These are phyloP conservation scores for Hymenotorrendiella dingleyae DNA, from an alignment of 2,329 filamentous ascomycete genomes.

Conservation along the genomic window DNA sequence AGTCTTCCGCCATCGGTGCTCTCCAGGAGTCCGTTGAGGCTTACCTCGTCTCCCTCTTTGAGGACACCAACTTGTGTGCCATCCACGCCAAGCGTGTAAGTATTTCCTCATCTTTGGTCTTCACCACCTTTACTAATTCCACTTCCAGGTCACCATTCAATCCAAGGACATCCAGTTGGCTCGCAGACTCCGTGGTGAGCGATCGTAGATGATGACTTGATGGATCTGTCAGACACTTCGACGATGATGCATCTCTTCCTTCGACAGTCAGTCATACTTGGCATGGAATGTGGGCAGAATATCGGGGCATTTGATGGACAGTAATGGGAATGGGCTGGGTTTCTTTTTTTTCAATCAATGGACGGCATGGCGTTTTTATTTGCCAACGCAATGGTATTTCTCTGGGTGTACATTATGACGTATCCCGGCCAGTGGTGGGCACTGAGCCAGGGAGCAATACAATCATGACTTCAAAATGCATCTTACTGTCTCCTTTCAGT, in stretches of 20 bases:
- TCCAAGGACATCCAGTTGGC: conserved; percentile 25
- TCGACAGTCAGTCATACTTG: conserved; percentile 3
- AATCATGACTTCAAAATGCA: conserved; percentile 14
- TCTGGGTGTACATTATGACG: conserved; percentile 26
- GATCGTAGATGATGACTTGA: conserved; percentile 55
- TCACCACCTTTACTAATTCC: not conserved
- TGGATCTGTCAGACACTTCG: not conserved
- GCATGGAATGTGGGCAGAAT: conserved; percentile 5
- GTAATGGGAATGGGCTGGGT: conserved; percentile 26
- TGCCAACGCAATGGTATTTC: conserved; percentile 13
- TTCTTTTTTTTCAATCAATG: conserved; percentile 20
- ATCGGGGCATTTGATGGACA: conserved; percentile 15
- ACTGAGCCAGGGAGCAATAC: conserved; percentile 22
- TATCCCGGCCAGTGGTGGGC: conserved; percentile 24
- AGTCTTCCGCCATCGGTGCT: conserved; percentile 94
- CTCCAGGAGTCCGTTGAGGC: conserved; percentile 98
- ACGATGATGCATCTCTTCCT: not conserved
- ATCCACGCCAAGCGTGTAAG: conserved; percentile 96
- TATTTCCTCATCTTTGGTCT: not conserved
- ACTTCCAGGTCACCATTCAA: conserved; percentile 64
- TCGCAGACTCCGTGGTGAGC: conserved; percentile 89
- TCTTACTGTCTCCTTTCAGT: not conserved
- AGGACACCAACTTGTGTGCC: conserved; percentile 97
- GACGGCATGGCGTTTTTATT: conserved; percentile 26
- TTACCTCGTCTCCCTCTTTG: conserved; percentile 95